Percentiles rank a stretch among this genome's conserved stretches.
These are phyloP conservation scores for Anthracocystis walkeri DNA, from an alignment of 1,284 basidiomycete species.

Conservation along the genomic window DNA sequence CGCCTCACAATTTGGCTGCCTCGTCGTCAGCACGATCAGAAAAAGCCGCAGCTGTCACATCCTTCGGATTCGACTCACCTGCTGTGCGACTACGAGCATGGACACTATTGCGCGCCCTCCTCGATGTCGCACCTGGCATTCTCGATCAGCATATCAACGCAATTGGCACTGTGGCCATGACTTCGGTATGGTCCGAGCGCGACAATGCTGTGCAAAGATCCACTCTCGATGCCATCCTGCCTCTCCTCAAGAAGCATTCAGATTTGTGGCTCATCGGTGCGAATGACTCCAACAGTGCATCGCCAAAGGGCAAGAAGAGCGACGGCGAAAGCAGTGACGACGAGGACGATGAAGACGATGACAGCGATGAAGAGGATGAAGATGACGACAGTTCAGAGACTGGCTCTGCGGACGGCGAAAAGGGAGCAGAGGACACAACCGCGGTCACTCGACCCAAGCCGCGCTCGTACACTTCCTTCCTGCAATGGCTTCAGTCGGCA, in stretches of 20 bases:
- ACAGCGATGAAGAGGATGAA: constrained; percentile 23
- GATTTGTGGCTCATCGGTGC: constrained; percentile 63
- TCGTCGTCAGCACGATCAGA: constrained; percentile 9
- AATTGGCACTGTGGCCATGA: constrained; percentile 50
- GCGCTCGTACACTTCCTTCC: constrained; percentile 71
- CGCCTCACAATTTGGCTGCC: constrained; percentile 27
- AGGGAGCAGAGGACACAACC: background rate
- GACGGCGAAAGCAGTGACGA: constrained; percentile 15
- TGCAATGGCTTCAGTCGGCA: constrained; percentile 79
- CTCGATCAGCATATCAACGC: constrained; percentile 41
- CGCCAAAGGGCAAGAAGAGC: background rate
- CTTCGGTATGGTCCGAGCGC: constrained; percentile 62
- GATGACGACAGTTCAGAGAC: constrained; percentile 30
- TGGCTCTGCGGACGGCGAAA: constrained; percentile 8
- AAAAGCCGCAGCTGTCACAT: constrained; percentile 9
- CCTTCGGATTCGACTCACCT: constrained; percentile 55
- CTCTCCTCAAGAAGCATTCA: constrained; percentile 56
- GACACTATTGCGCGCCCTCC: constrained; percentile 45
- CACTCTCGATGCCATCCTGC: constrained; percentile 58
- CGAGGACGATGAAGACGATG: constrained; percentile 32
- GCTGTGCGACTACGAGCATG: constrained; percentile 57
- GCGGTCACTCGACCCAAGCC: constrained; percentile 18
- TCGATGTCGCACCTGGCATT: constrained; percentile 16
- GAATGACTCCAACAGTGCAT: background rate
- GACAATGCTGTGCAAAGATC: constrained; percentile 56